These are phyloP conservation scores for Penicillium alfredii DNA, from an alignment of 495 filamentous ascomycete species.

Conservation along the genomic window DNA sequence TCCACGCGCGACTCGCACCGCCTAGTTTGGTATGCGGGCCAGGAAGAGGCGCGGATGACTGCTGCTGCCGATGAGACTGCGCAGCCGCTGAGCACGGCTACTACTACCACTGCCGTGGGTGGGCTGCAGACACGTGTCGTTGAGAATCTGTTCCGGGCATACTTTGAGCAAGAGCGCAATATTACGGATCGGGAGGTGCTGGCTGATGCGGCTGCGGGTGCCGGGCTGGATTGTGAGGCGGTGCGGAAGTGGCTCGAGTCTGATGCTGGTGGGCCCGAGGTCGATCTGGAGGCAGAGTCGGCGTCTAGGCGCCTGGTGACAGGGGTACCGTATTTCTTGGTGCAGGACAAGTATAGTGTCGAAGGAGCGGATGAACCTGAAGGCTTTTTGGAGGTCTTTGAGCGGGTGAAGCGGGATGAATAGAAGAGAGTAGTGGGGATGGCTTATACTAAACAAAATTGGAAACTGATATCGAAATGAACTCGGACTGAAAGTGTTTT, in stretches of 20 bases:
- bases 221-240: conserved; percentile 55
- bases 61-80: too few species aligned
- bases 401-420: conserved; percentile 40
- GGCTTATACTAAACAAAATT: too few species aligned
- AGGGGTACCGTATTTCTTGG: conserved; percentile 70
- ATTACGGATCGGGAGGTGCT: conserved; percentile 62
- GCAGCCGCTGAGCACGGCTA: conserved; percentile 24
- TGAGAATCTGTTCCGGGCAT: conserved; percentile 61
- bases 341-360: conserved; percentile 58
- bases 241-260: conserved; percentile 56
- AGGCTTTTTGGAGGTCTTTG: conserved; percentile 51
- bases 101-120: conserved; percentile 14
- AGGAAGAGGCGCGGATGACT: conserved; percentile 46
- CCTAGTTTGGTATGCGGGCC: conserved; percentile 62
- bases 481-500: too few species aligned
- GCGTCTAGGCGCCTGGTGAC: conserved; percentile 53
- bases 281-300: conserved; percentile 61
- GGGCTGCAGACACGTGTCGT: conserved; percentile 57
- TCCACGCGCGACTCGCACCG: conserved; percentile 73
- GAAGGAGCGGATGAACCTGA: conserved; percentile 60
- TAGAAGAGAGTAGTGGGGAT: conserved; percentile 2
- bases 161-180: conserved; percentile 74
- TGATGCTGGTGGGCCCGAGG: conserved; percentile 59
- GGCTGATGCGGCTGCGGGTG: conserved; percentile 53
- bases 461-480: background rate